Evolutionary conservation across 1,139 yeast species (phyloP).

Genomic region (Yamadazyma jaroonii): DNA sequence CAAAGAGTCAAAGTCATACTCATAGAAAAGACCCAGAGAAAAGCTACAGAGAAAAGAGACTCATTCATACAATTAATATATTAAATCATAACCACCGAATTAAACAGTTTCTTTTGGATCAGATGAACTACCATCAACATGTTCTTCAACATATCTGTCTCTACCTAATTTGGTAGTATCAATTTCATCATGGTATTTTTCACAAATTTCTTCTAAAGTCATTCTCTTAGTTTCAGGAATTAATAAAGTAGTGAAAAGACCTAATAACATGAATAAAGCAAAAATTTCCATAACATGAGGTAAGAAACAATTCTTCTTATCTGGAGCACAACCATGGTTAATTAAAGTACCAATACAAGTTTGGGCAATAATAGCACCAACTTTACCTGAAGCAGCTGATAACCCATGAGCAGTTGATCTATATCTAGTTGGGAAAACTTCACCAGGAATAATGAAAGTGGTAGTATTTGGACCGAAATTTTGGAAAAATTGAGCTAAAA

Average conservation of each 20-base stretch:
- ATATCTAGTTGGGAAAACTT: constrained; percentile 93
- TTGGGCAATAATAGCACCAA: constrained; percentile 96
- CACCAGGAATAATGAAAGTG: constrained; percentile 95
- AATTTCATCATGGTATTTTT: constrained; percentile 74
- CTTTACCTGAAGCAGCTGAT: constrained; percentile 93
- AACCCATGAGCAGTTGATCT: constrained; percentile 98
- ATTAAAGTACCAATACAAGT: constrained; percentile 83
- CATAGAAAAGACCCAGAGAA: too few relatives aligned
- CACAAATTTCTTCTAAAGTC: constrained; percentile 79
- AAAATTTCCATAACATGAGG: constrained; percentile 92
- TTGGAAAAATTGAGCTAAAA: constrained; percentile 78
- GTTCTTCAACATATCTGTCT: constrained; percentile 35
- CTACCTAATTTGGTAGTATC: constrained; percentile 44
- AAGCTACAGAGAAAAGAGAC: too few relatives aligned
- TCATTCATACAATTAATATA: neutral
- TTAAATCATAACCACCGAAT: neutral
- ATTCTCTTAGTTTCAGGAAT: constrained; percentile 89
- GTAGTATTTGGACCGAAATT: constrained; percentile 96
- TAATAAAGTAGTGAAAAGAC: constrained; percentile 60
- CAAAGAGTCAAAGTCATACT: too few relatives aligned
- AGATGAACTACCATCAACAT: constrained; percentile 22
- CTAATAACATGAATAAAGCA: constrained; percentile 84
- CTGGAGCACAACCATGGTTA: constrained; percentile 68
- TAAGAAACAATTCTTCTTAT: constrained; percentile 67
- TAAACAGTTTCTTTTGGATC: constrained; percentile 13